Evolutionary conservation across 495 filamentous ascomycete genomes (phyloP).

Genomic region (Diplogelasinospora grovesii): DNA sequence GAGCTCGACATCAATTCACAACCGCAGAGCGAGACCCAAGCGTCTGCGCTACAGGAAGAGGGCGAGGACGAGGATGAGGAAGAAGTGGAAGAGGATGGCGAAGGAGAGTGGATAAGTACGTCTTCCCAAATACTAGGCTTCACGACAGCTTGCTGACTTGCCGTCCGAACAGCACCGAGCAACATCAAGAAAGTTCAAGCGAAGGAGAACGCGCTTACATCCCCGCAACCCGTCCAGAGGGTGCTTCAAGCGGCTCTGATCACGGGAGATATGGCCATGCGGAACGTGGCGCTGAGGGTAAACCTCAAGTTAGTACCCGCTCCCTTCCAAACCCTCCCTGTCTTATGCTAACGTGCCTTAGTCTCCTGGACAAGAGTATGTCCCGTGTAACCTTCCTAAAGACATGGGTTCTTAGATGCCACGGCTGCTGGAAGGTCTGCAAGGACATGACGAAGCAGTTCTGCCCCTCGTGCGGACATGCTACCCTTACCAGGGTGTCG

Average conservation of each 20-base stretch:
- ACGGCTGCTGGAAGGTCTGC: slow-evolving; percentile 83
- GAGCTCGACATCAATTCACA: slow-evolving; percentile 7
- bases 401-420: slow-evolving; percentile 85
- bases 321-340: neutral
- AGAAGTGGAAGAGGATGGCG: slow-evolving; percentile 20
- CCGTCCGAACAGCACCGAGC: slow-evolving; percentile 47
- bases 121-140: neutral
- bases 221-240: slow-evolving; percentile 45
- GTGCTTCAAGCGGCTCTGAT: slow-evolving; percentile 77
- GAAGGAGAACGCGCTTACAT: slow-evolving; percentile 46
- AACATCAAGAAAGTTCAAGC: slow-evolving; percentile 83
- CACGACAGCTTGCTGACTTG: neutral
- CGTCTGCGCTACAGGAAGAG: no score
- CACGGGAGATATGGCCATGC: slow-evolving; percentile 93
- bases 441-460: slow-evolving; percentile 88
- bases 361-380: slow-evolving; percentile 68
- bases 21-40: slow-evolving; percentile 33
- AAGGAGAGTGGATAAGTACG: slow-evolving; percentile 65
- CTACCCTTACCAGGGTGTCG: slow-evolving; percentile 76
- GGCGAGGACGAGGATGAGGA: slow-evolving; percentile 57
- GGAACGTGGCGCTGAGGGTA: slow-evolving; percentile 90
- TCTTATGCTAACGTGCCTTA: slow-evolving; percentile 9
- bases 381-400: slow-evolving; percentile 72
- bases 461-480: slow-evolving; percentile 83
- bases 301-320: slow-evolving; percentile 58